Evolutionary conservation across 2,329 filamentous ascomycete genomes (phyloP).

Genomic region (Knufia petricola): DNA sequence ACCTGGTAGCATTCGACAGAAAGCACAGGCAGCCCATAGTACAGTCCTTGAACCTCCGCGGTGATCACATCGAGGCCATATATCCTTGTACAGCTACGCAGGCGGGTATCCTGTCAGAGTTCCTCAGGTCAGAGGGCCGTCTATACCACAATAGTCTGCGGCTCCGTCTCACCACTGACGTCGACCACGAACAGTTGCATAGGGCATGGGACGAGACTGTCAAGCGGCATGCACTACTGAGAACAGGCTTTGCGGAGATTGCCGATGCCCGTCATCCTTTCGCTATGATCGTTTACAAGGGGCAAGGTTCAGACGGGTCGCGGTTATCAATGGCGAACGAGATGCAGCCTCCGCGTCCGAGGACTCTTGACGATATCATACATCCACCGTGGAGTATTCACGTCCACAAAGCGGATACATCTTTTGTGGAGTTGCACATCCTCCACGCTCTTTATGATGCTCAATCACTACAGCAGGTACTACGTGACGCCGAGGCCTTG

Average conservation of each 20-base stretch:
- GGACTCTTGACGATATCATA: conserved; percentile 33
- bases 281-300: conserved; percentile 59
- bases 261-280: conserved; percentile 55
- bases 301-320: conserved; percentile 29
- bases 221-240: conserved; percentile 57
- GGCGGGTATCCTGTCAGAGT: conserved; percentile 68
- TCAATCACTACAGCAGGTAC: conserved; percentile 55
- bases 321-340: conserved; percentile 27
- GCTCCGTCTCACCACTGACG: conserved; percentile 38
- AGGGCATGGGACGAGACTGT: conserved; percentile 52
- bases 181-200: conserved; percentile 37
- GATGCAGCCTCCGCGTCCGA: not conserved
- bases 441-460: conserved; percentile 87
- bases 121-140: conserved; percentile 53
- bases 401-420: conserved; percentile 30
- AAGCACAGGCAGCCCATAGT: conserved; percentile 26
- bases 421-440: conserved; percentile 43
- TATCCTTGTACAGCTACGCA: conserved; percentile 74
- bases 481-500: conserved; percentile 47
- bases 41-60: not conserved
- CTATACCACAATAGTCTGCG: conserved; percentile 68
- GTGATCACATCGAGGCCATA: conserved; percentile 44
- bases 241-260: conserved; percentile 61
- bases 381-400: conserved; percentile 55
- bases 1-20: conserved; percentile 45